Percentiles rank a stretch among this genome's conserved stretches.
phyloP scores from a whole-genome alignment of 2,329 filamentous ascomycete genomes.

The Pseudocercospora musae region DNA sequence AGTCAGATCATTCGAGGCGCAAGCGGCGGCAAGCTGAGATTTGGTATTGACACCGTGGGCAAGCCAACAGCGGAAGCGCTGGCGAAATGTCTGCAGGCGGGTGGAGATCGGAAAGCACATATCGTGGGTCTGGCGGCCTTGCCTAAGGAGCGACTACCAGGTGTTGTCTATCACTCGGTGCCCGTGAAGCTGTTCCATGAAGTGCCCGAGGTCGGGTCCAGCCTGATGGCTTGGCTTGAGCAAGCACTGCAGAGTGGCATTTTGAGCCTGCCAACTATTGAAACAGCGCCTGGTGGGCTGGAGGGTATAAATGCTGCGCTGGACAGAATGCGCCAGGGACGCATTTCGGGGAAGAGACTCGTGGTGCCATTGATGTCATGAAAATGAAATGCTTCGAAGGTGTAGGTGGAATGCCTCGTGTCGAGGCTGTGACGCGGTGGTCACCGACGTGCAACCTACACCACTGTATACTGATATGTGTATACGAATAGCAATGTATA shows the following conservation, averaged over 20 bases:
- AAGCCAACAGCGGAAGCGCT: slow-evolving; percentile 17
- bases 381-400: background rate
- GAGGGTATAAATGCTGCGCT: slow-evolving; percentile 19
- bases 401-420: no score
- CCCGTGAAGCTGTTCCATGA: slow-evolving; percentile 73
- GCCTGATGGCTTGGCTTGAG: slow-evolving; percentile 20
- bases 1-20: slow-evolving; percentile 17
- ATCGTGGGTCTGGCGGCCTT: slow-evolving; percentile 64
- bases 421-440: background rate
- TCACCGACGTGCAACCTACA: background rate
- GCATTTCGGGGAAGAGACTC: slow-evolving; percentile 20
- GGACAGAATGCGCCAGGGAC: slow-evolving; percentile 18
- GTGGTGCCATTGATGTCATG: slow-evolving; percentile 15
- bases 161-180: slow-evolving; percentile 58
- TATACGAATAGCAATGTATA: no score
- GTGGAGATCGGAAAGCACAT: slow-evolving; percentile 36
- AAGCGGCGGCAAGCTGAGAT: slow-evolving; percentile 12
- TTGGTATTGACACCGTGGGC: slow-evolving; percentile 22
- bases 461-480: no score
- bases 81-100: slow-evolving; percentile 10
- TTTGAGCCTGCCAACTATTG: slow-evolving; percentile 13
- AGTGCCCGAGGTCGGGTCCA: slow-evolving; percentile 15
- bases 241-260: slow-evolving; percentile 10
- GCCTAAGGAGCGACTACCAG: slow-evolving; percentile 53
- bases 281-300: slow-evolving; percentile 16